These are phyloP conservation scores for Hortiboletus campestris DNA, from an alignment of 768 basidiomycete species.

Conservation along the genomic window DNA sequence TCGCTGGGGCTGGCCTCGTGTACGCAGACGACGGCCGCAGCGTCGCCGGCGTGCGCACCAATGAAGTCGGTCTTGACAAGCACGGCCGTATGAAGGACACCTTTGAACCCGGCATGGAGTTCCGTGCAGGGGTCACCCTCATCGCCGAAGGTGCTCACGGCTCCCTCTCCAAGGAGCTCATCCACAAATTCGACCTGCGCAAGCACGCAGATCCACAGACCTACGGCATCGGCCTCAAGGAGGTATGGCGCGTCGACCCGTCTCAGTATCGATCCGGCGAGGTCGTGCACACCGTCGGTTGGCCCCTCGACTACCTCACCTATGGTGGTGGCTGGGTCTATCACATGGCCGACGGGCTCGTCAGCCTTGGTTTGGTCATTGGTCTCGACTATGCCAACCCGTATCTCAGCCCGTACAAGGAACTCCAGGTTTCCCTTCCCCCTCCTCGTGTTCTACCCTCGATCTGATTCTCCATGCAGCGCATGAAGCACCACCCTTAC, in stretches of 20 bases:
- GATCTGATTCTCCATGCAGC: slow-evolving; percentile 35
- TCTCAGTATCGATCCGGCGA: slow-evolving; percentile 60
- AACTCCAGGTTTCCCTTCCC: slow-evolving; percentile 70
- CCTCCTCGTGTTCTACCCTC: not conserved
- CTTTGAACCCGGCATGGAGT: slow-evolving; percentile 97
- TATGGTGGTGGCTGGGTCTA: slow-evolving; percentile 91
- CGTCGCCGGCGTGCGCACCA: slow-evolving; percentile 76
- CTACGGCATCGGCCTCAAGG: slow-evolving; percentile 94
- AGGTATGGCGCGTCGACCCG: slow-evolving; percentile 88
- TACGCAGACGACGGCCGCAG: slow-evolving; percentile 41
- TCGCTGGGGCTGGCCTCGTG: slow-evolving; percentile 85
- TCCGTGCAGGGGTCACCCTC: slow-evolving; percentile 87
- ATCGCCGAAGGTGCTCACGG: slow-evolving; percentile 97
- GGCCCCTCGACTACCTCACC: slow-evolving; percentile 80
- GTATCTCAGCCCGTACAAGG: slow-evolving; percentile 86
- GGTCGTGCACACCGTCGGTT: slow-evolving; percentile 93
- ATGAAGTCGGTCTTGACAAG: slow-evolving; percentile 90
- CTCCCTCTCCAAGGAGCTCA: slow-evolving; percentile 77
- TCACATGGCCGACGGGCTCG: slow-evolving; percentile 91
- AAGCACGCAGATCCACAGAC: slow-evolving; percentile 78
- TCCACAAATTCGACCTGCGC: slow-evolving; percentile 72
- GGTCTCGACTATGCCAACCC: slow-evolving; percentile 96
- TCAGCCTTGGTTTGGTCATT: slow-evolving; percentile 87
- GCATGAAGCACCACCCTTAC: slow-evolving; percentile 97
- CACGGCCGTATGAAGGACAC: slow-evolving; percentile 73